Evolutionary conservation across 169 alveolate genomes (phyloP).

Genomic region (Plasmodium vinckei): DNA sequence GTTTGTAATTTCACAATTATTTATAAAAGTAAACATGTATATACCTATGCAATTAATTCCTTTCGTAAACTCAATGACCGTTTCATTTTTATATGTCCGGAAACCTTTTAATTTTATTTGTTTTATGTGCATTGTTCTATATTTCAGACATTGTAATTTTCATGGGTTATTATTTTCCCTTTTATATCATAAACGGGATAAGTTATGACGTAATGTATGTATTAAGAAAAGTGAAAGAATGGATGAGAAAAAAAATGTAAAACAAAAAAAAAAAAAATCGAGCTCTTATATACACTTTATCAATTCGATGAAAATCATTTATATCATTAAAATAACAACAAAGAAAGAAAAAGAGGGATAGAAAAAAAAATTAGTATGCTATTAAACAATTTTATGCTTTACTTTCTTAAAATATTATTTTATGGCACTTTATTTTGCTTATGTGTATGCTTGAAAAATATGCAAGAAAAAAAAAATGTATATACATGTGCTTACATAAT

Average conservation of each 20-base stretch:
- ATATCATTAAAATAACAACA: too few species aligned
- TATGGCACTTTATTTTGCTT: conserved; percentile 9
- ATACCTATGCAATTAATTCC: conserved; percentile 86
- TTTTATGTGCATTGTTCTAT: conserved; percentile 84
- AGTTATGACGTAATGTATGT: too few species aligned
- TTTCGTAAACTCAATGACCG: conserved; percentile 83
- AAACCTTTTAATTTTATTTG: conserved; percentile 88
- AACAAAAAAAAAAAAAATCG: too few species aligned
- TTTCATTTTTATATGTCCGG: conserved; percentile 88
- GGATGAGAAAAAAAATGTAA: too few species aligned
- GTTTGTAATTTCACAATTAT: not conserved
- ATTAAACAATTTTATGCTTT: not conserved
- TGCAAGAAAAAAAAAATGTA: conserved; percentile 1
- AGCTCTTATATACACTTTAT: too few species aligned
- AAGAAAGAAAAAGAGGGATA: too few species aligned
- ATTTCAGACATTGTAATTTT: not conserved
- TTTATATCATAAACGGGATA: too few species aligned
- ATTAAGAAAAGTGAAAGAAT: too few species aligned
- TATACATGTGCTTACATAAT: not conserved
- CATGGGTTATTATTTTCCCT: too few species aligned
- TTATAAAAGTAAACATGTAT: not conserved
- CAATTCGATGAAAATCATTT: too few species aligned
- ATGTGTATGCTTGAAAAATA: conserved; percentile 10
- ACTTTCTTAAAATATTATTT: not conserved
- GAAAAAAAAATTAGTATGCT: too few species aligned